phyloP scores from a whole-genome alignment of 352 stramenopile species.

The Phytophthora colocasiae region DNA sequence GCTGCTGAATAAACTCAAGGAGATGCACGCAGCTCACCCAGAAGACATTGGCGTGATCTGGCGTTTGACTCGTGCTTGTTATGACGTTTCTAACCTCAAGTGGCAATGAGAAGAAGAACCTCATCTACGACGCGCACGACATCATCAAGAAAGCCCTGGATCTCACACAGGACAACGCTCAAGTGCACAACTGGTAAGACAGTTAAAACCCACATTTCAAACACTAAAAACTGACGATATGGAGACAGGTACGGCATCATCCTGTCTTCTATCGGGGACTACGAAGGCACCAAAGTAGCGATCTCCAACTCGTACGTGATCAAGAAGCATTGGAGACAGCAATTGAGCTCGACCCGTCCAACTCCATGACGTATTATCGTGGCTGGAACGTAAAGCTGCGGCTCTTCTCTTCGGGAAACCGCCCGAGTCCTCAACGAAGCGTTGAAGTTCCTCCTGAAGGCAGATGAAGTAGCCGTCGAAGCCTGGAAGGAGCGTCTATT shows the following conservation, averaged over 20 bases:
- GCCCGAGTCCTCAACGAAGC: conserved; percentile 80
- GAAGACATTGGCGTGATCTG: conserved; percentile 65
- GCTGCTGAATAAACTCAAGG: conserved; percentile 64
- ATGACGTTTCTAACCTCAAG: conserved; percentile 64
- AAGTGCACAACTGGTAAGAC: conserved; percentile 78
- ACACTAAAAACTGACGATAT: conserved; percentile 1
- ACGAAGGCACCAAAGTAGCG: conserved; percentile 83
- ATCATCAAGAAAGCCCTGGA: conserved; percentile 61
- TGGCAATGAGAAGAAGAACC: conserved; percentile 70
- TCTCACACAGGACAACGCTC: conserved; percentile 53
- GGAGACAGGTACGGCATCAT: conserved; percentile 72
- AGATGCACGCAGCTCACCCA: conserved; percentile 55
- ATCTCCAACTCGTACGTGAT: conserved; percentile 85
- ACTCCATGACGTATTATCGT: conserved; percentile 81
- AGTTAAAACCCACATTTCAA: background rate
- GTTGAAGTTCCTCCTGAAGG: conserved; percentile 74
- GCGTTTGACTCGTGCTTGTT: conserved; percentile 60
- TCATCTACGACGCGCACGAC: conserved; percentile 70
- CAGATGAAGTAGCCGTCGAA: conserved; percentile 65
- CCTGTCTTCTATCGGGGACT: conserved; percentile 82
- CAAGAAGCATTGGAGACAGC: conserved; percentile 80
- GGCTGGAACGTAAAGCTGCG: conserved; percentile 84
- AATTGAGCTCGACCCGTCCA: conserved; percentile 68
- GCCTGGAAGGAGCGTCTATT: conserved; percentile 87
- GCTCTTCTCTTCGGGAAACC: conserved; percentile 82